Base-by-base conservation (phyloP, 257 asterid genomes). In the Ehretia macrophylla region DNA sequence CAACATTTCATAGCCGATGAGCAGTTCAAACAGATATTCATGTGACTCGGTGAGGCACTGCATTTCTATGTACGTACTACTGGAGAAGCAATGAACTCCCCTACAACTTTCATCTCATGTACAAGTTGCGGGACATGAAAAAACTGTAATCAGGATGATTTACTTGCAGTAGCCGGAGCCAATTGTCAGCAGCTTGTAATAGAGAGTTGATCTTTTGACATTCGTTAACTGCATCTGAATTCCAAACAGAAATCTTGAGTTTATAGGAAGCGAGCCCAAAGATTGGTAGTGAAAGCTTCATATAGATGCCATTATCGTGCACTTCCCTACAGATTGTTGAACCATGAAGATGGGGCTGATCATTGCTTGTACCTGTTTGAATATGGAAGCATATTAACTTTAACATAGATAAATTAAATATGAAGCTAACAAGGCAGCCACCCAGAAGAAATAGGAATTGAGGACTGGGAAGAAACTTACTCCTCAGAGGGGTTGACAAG, bases 191-290 rank as follows among this genome's bases (percentile, higher is more conserved):
- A 23, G 79, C 81, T 55, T 66, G 80, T 53, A 66, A 63, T 13
- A 88, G 95, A 44, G 86, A 85, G 56, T 68, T 68, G 49, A 72
- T 77, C 65, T 75, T 88, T 64, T 81, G 89, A 62, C 75, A 67
- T 60, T 84, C 94, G 8, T 58, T 23, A 49, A 61, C 79, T 49
- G 81, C 95, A 56, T 63, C 65, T 4, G 67, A 75, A 44, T 67
- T 71, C 92, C 78, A 80, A 53, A 82, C 82, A 0, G 95, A 68
- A 14, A 72, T 74, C 71, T 78, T 82, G 61, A 86, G 82, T 85
- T 92, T 92, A 78, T 86, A 79, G 0, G 97, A 75, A 63, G 84
- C 87, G 11, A 92, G 95, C 23, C 93, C 98, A 80, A 92, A 88
- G 18, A 82, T 73, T 16, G 90, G 88, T 19, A 88, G 72, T 0